Conservation (phyloP, 192 early-diverging fungal species). For the Helicostylum pulchrum region DNA sequence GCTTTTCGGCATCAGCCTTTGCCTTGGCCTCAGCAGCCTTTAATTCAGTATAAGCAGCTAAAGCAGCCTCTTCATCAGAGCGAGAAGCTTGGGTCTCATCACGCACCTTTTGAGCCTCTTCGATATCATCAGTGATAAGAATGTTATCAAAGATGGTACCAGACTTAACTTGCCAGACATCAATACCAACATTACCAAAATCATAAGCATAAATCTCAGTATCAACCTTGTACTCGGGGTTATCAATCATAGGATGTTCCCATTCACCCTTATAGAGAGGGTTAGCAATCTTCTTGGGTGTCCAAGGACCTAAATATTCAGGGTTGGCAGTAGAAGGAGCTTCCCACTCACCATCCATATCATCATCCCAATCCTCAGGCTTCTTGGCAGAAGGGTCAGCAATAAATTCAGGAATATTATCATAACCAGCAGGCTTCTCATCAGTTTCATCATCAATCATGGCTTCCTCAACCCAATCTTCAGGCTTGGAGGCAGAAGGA, state of each 20-base stretch:
- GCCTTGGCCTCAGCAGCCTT: slow-evolving; percentile 24
- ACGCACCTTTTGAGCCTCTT: slow-evolving; percentile 72
- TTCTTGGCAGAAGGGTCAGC: slow-evolving; percentile 78
- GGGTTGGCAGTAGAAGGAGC: slow-evolving; percentile 86
- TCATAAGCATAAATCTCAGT: slow-evolving; percentile 80
- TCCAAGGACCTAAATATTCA: slow-evolving; percentile 84
- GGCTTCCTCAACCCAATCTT: slow-evolving; percentile 81
- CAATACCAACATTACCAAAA: slow-evolving; percentile 84
- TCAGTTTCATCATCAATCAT: slow-evolving; percentile 72
- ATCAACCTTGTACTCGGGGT: slow-evolving; percentile 92
- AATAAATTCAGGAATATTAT: slow-evolving; percentile 75
- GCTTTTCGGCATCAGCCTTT: slow-evolving; percentile 31
- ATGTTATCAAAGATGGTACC: slow-evolving; percentile 93
- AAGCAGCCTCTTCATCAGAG: slow-evolving; percentile 64
- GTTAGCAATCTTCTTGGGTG: slow-evolving; percentile 78
- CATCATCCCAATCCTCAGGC: slow-evolving; percentile 93
- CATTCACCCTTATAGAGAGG: slow-evolving; percentile 94
- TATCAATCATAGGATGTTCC: slow-evolving; percentile 81
- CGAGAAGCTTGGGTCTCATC: slow-evolving; percentile 65
- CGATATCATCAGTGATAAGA: slow-evolving; percentile 79
- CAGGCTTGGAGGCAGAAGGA: slow-evolving; percentile 82
- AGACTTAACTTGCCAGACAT: slow-evolving; percentile 95
- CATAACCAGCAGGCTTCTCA: slow-evolving; percentile 71
- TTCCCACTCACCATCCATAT: slow-evolving; percentile 96
- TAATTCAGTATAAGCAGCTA: slow-evolving; percentile 54